phyloP scores from a whole-genome alignment of 495 filamentous ascomycete genomes.

The Penicillium chermesinum region DNA sequence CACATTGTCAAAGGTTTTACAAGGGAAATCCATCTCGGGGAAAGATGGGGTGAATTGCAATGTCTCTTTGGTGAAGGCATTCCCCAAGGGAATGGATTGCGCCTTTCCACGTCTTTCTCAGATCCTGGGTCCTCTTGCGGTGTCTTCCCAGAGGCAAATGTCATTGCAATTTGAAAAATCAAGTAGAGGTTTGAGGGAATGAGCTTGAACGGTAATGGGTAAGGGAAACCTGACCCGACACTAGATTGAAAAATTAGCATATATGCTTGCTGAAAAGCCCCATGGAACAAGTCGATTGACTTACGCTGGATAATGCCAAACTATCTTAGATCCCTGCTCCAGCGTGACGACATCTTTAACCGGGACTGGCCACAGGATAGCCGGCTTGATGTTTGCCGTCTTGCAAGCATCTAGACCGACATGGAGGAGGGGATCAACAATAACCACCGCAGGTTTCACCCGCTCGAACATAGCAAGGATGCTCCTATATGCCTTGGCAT shows the following conservation, averaged over 20 bases:
- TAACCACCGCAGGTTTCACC: constrained; percentile 38
- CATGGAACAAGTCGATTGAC: constrained; percentile 1
- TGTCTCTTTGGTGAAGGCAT: constrained; percentile 31
- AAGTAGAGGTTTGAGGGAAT: constrained; percentile 37
- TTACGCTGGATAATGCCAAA: constrained; percentile 47
- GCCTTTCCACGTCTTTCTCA: constrained; percentile 23
- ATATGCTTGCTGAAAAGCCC: not conserved
- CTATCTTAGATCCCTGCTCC: constrained; percentile 26
- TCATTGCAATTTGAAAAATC: constrained; percentile 12
- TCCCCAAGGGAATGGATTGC: constrained; percentile 26
- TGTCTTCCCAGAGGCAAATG: constrained; percentile 14
- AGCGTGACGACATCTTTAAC: constrained; percentile 37
- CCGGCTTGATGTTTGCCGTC: constrained; percentile 23
- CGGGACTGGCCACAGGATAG: constrained; percentile 33
- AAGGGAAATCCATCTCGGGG: constrained; percentile 41
- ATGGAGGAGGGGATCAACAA: constrained; percentile 47
- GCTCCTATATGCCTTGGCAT: constrained; percentile 41
- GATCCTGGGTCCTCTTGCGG: constrained; percentile 16
- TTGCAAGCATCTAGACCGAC: constrained; percentile 46
- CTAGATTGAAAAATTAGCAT: constrained; percentile 15
- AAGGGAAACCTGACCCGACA: constrained; percentile 42
- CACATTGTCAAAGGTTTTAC: constrained; percentile 39
- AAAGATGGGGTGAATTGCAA: constrained; percentile 34
- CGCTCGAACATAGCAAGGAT: constrained; percentile 39
- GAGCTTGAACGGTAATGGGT: constrained; percentile 38